A percentile compares a stretch with the other conserved stretches of the same genome.
phyloP scores from a whole-genome alignment of 805 yeast genomes.

The Cyberlindnera sargentensis region DNA sequence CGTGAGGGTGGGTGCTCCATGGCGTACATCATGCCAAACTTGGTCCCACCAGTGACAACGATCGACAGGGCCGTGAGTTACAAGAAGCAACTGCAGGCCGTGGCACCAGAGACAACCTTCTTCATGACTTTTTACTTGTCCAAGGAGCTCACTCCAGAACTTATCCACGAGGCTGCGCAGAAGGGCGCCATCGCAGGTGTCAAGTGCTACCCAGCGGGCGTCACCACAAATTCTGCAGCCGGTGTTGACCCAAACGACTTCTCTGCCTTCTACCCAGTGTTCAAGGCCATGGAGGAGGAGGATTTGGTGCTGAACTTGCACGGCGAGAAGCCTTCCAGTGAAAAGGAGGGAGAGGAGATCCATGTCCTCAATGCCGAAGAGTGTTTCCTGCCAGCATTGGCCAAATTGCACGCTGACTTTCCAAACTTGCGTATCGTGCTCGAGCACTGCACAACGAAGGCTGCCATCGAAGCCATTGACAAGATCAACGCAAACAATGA shows the following conservation, averaged over 20 bases:
- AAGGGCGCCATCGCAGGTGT: slow-evolving; percentile 72
- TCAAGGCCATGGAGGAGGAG: slow-evolving; percentile 78
- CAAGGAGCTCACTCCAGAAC: slow-evolving; percentile 75
- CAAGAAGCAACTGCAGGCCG: slow-evolving; percentile 49
- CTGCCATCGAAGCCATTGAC: slow-evolving; percentile 74
- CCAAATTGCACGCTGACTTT: slow-evolving; percentile 70
- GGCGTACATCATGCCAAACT: slow-evolving; percentile 94
- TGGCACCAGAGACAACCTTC: slow-evolving; percentile 80
- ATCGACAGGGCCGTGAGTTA: slow-evolving; percentile 66
- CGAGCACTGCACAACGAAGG: slow-evolving; percentile 92
- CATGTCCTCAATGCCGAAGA: slow-evolving; percentile 94
- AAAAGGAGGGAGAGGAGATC: slow-evolving; percentile 53
- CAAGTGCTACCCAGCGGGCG: slow-evolving; percentile 98
- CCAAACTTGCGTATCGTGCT: slow-evolving; percentile 81
- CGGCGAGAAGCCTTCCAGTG: slow-evolving; percentile 84
- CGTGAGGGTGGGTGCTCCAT: slow-evolving; percentile 86
- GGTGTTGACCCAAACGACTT: slow-evolving; percentile 96
- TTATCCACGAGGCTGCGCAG: slow-evolving; percentile 71
- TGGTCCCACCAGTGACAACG: slow-evolving; percentile 86
- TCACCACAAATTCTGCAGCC: slow-evolving; percentile 88
- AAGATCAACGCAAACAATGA: slow-evolving; percentile 45
- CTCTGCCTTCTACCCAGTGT: slow-evolving; percentile 79
- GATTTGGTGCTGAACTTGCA: slow-evolving; percentile 80
- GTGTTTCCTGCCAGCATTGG: slow-evolving; percentile 81
- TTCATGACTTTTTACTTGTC: slow-evolving; percentile 86